A percentile compares a stretch with the other conserved stretches of the same genome.
These are phyloP conservation scores for Xylariaceae sp. DNA, from an alignment of 2,329 filamentous ascomycete genomes.

Conservation along the genomic window DNA sequence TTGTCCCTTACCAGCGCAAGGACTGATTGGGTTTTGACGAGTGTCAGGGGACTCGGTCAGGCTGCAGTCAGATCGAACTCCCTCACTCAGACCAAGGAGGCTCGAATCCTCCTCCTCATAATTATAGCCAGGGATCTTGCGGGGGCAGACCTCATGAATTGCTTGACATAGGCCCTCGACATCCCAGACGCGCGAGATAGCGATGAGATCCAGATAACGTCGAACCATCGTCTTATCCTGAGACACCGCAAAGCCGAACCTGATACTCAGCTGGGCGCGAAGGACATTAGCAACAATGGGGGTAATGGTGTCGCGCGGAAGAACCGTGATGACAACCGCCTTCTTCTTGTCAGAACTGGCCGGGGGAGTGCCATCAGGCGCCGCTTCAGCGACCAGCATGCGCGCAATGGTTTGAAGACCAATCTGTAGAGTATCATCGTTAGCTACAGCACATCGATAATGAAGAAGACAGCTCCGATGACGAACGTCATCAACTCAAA, in stretches of 20 bases:
- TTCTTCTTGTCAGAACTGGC: conserved; percentile 4
- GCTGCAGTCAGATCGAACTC: too few species aligned
- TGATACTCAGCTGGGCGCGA: conserved; percentile 31
- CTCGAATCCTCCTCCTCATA: neutral
- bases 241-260: conserved; percentile 15
- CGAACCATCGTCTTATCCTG: conserved; percentile 27
- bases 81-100: neutral
- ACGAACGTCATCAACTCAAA: too few species aligned
- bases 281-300: conserved; percentile 40
- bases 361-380: neutral
- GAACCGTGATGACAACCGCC: conserved; percentile 46
- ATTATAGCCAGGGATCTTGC: neutral
- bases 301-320: conserved; percentile 38
- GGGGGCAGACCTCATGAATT: conserved; percentile 38
- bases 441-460: neutral
- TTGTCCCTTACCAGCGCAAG: too few species aligned
- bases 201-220: conserved; percentile 44
- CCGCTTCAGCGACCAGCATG: conserved; percentile 31
- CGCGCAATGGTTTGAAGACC: conserved; percentile 44
- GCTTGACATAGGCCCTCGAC: conserved; percentile 54
- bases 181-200: conserved; percentile 54
- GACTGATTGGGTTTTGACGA: too few species aligned
- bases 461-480: neutral
- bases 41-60: too few species aligned
- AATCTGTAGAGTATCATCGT: conserved; percentile 28